phyloP scores from a whole-genome alignment of 2,329 filamentous ascomycete species.

The Verticillium alfalfae region DNA sequence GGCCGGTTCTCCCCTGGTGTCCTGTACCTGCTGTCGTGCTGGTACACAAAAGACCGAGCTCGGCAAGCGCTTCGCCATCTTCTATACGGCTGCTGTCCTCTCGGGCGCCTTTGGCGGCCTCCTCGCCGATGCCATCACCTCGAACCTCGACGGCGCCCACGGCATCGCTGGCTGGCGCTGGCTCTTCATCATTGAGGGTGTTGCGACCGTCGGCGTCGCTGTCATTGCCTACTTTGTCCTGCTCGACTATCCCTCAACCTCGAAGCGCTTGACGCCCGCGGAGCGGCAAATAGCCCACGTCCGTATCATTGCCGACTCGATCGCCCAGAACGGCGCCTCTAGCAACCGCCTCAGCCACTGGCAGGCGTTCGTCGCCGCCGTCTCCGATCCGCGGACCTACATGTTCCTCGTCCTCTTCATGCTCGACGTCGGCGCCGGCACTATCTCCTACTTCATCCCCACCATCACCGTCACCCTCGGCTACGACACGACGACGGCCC shows the following conservation, averaged over 20 bases:
- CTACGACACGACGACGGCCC: slow-evolving; percentile 44
- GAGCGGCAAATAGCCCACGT: slow-evolving; percentile 54
- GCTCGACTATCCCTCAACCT: slow-evolving; percentile 61
- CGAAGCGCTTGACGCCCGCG: slow-evolving; percentile 49
- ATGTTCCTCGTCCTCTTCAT: slow-evolving; percentile 51
- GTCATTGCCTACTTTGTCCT: slow-evolving; percentile 29
- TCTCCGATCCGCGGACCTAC: slow-evolving; percentile 43
- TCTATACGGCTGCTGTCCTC: slow-evolving; percentile 39
- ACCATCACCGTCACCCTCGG: slow-evolving; percentile 57
- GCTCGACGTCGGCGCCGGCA: slow-evolving; percentile 43
- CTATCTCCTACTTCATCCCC: slow-evolving; percentile 62
- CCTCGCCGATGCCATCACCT: slow-evolving; percentile 42
- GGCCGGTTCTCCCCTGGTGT: slow-evolving; percentile 43
- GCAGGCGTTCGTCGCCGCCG: slow-evolving; percentile 24
- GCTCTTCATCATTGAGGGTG: slow-evolving; percentile 29
- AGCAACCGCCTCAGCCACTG: slow-evolving; percentile 36
- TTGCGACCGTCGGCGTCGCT: slow-evolving; percentile 31
- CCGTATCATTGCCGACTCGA: slow-evolving; percentile 39
- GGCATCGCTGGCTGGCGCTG: slow-evolving; percentile 19
- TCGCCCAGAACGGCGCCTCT: slow-evolving; percentile 29
- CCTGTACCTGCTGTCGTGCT: slow-evolving; percentile 39
- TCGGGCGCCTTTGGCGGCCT: slow-evolving; percentile 47
- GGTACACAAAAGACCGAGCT: slow-evolving; percentile 38
- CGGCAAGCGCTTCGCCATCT: slow-evolving; percentile 37
- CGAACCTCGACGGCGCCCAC: slow-evolving; percentile 24